Conservation (phyloP, 2,329 filamentous ascomycete genomes). For the Cercospora zeae-maydis region DNA sequence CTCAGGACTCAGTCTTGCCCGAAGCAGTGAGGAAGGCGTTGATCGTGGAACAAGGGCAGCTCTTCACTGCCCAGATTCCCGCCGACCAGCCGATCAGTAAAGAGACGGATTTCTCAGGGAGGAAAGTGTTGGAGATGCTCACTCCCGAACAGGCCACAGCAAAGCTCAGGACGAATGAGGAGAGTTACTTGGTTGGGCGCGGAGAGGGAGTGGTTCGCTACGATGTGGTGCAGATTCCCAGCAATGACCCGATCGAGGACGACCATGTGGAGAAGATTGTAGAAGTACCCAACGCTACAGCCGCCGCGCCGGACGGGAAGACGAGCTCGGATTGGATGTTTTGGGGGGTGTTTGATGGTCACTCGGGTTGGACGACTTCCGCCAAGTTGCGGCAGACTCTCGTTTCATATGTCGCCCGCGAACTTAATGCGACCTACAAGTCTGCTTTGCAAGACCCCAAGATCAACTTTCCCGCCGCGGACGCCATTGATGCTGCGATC, state of each 20-base stretch:
- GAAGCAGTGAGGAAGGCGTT: slow-evolving; percentile 64
- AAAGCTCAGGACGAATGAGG: slow-evolving; percentile 82
- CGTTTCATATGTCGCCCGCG: slow-evolving; percentile 86
- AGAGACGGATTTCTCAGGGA: slow-evolving; percentile 76
- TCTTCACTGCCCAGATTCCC: slow-evolving; percentile 82
- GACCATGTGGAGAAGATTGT: slow-evolving; percentile 98
- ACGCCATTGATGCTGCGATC: slow-evolving; percentile 84
- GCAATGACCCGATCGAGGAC: slow-evolving; percentile 97
- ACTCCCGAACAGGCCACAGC: slow-evolving; percentile 89
- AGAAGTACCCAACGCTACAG: slow-evolving; percentile 67
- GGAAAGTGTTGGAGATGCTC: slow-evolving; percentile 91
- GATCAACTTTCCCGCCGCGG: slow-evolving; percentile 64
- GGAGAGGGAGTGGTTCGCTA: slow-evolving; percentile 91
- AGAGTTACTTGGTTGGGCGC: slow-evolving; percentile 85
- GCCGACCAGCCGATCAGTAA: slow-evolving; percentile 86
- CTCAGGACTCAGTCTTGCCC: slow-evolving; percentile 43
- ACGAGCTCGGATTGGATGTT: slow-evolving; percentile 93
- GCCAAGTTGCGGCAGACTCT: slow-evolving; percentile 90
- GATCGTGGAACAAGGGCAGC: slow-evolving; percentile 83
- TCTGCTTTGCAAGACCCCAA: slow-evolving; percentile 58
- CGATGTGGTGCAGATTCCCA: slow-evolving; percentile 88
- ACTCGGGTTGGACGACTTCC: slow-evolving; percentile 97
- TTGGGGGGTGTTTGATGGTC: slow-evolving; percentile 98
- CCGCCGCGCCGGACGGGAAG: slow-evolving; percentile 53
- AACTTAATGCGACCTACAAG: slow-evolving; percentile 90